A percentile compares a stretch with the other conserved stretches of the same genome.
phyloP scores from a whole-genome alignment of 768 basidiomycete species.

The Cystofilobasidium ferigula region DNA sequence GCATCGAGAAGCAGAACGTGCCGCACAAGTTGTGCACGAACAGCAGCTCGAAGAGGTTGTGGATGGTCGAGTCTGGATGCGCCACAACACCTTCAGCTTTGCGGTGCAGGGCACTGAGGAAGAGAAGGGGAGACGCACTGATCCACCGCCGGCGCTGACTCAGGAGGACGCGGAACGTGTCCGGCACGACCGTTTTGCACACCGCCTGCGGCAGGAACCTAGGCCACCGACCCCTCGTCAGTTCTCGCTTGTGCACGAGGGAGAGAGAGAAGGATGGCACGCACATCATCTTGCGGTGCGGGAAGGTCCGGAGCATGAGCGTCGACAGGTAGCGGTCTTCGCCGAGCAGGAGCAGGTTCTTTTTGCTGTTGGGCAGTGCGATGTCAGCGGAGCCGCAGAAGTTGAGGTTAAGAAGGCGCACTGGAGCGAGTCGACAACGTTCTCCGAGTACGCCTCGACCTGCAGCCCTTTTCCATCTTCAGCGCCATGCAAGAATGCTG shows the following conservation, averaged over 20 bases:
- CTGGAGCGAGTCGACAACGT: slow-evolving; percentile 95
- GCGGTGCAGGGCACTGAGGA: neutral
- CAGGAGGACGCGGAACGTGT: slow-evolving; percentile 82
- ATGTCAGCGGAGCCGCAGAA: too few species aligned
- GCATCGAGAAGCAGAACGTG: slow-evolving; percentile 97
- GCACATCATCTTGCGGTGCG: slow-evolving; percentile 98
- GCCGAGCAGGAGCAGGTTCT: slow-evolving; percentile 89
- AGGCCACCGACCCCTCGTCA: too few species aligned
- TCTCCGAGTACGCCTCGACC: slow-evolving; percentile 93
- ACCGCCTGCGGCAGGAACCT: slow-evolving; percentile 98
- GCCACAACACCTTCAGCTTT: neutral
- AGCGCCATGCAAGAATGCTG: slow-evolving; percentile 63
- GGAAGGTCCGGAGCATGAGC: slow-evolving; percentile 96
- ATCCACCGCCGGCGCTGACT: slow-evolving; percentile 99
- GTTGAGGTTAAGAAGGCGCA: slow-evolving; percentile 43
- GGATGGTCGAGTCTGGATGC: slow-evolving; percentile 69
- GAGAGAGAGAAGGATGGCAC: too few species aligned
- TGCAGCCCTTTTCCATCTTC: slow-evolving; percentile 56
- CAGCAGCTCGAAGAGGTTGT: slow-evolving; percentile 86
- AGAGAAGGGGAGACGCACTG: slow-evolving; percentile 38
- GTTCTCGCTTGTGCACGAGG: too few species aligned
- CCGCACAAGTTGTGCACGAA: slow-evolving; percentile 96
- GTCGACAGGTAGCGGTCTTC: slow-evolving; percentile 99
- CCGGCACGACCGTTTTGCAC: slow-evolving; percentile 96
- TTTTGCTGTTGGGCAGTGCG: slow-evolving; percentile 68